Conservation (phyloP, 257 asterid species). For the Scutellaria barbata region DNA sequence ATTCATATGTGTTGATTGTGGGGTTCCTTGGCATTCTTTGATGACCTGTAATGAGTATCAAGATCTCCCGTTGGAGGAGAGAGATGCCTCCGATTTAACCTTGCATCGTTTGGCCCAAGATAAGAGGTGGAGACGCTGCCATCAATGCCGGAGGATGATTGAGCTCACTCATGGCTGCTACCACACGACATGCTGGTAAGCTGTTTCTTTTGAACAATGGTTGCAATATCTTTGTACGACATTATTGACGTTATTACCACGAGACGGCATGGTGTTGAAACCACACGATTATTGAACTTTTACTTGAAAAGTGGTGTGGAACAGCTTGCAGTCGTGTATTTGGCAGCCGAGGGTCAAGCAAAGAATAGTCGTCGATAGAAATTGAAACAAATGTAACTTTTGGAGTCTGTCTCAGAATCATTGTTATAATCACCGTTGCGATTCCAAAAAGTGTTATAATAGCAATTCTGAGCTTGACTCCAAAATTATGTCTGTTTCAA, state of each 20-base stretch:
- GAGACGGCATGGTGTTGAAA: neutral
- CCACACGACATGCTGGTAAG: slow-evolving; percentile 87
- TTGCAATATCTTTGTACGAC: neutral
- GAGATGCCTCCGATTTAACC: slow-evolving; percentile 59
- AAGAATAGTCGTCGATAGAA: too few species aligned
- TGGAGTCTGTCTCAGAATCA: too few species aligned
- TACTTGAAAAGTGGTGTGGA: too few species aligned
- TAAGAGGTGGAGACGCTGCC: slow-evolving; percentile 75
- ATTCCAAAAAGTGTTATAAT: too few species aligned
- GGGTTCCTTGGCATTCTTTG: slow-evolving; percentile 88
- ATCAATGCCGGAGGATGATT: slow-evolving; percentile 68
- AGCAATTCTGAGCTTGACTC: too few species aligned
- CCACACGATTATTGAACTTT: neutral
- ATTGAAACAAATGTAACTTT: too few species aligned
- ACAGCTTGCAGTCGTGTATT: too few species aligned
- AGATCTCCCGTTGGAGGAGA: slow-evolving; percentile 64
- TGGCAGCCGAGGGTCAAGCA: too few species aligned
- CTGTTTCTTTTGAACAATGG: slow-evolving; percentile 3
- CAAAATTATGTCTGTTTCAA: too few species aligned
- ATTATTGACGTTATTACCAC: neutral
- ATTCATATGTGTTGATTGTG: slow-evolving; percentile 75
- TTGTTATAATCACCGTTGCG: too few species aligned
- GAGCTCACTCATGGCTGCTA: slow-evolving; percentile 76
- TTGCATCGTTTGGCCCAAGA: slow-evolving; percentile 55
- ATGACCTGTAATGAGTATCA: slow-evolving; percentile 82